Evolutionary conservation across 768 basidiomycete genomes (phyloP).

Genomic region (Lepiota brunneoincarnata): DNA sequence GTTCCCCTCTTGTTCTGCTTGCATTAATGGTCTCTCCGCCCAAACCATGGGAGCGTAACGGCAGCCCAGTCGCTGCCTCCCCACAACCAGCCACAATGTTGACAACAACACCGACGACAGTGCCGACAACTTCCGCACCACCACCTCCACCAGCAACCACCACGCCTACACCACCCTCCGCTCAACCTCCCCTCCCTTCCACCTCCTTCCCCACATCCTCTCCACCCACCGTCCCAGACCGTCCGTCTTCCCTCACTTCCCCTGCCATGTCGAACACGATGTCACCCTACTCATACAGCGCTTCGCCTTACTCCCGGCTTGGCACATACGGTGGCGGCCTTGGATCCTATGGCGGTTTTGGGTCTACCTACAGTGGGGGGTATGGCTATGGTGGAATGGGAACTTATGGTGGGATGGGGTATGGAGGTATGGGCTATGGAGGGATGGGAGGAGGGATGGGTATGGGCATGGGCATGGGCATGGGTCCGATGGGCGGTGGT

Average conservation of each 20-base stretch:
- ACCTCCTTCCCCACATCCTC: constrained; percentile 15
- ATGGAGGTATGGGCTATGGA: constrained; percentile 27
- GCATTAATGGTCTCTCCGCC: constrained; percentile 82
- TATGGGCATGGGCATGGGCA: constrained; percentile 31
- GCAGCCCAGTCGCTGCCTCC: not conserved
- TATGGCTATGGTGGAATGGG: constrained; percentile 33
- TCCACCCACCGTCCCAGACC: constrained; percentile 53
- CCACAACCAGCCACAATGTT: constrained; percentile 23
- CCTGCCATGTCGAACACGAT: constrained; percentile 24
- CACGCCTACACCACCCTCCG: constrained; percentile 14
- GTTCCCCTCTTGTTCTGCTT: no score
- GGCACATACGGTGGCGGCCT: constrained; percentile 30
- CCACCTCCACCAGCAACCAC: constrained; percentile 24
- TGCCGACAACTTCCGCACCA: constrained; percentile 8
- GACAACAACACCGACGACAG: constrained; percentile 23
- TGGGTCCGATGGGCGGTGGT: constrained; percentile 20
- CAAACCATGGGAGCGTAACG: constrained; percentile 82
- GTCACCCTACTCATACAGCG: constrained; percentile 31
- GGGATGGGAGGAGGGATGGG: constrained; percentile 34
- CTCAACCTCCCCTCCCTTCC: constrained; percentile 16
- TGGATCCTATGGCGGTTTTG: constrained; percentile 30
- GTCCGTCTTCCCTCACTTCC: constrained; percentile 52
- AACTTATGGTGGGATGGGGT: constrained; percentile 33
- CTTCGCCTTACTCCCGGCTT: constrained; percentile 42
- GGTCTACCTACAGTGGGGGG: constrained; percentile 28